Percentiles rank a stretch among this genome's conserved stretches.
These are phyloP conservation scores for Porogramme epimiltina DNA, from an alignment of 1,284 basidiomycete species.

Conservation along the genomic window DNA sequence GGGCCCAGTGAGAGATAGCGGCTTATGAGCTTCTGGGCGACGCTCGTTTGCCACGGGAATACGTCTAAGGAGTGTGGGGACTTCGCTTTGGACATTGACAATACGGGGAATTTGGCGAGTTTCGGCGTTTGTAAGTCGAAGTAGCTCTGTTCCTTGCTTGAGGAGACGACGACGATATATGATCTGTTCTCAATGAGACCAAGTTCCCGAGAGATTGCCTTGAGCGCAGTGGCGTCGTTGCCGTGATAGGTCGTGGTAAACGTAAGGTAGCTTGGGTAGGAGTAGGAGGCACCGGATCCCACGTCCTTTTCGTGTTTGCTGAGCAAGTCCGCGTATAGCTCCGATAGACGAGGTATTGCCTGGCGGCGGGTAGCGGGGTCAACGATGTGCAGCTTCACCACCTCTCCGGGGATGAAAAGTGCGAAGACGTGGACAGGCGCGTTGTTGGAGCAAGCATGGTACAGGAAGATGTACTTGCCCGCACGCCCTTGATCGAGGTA, in stretches of 20 bases:
- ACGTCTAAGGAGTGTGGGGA: conserved; percentile 73
- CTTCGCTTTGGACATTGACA: conserved; percentile 83
- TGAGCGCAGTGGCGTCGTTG: conserved; percentile 80
- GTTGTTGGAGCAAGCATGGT: conserved; percentile 79
- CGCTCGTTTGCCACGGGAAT: conserved; percentile 78
- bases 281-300: conserved; percentile 51
- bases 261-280: conserved; percentile 74
- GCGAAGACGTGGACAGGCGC: conserved; percentile 89
- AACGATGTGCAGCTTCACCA: conserved; percentile 85
- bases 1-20: conserved; percentile 81
- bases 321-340: conserved; percentile 67
- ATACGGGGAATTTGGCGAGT: conserved; percentile 83
- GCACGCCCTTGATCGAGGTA: conserved; percentile 80
- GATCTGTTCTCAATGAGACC: conserved; percentile 71
- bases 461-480: conserved; percentile 90
- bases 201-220: conserved; percentile 89
- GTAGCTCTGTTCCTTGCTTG: conserved; percentile 82
- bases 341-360: conserved; percentile 75
- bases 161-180: conserved; percentile 82
- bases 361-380: conserved; percentile 88
- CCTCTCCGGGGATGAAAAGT: conserved; percentile 78
- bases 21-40: conserved; percentile 79
- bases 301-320: conserved; percentile 46
- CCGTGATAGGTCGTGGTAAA: conserved; percentile 81
- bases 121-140: conserved; percentile 80